Conservation (phyloP, 2,329 filamentous ascomycete genomes). For the Thermothelomyces thermophilus region DNA sequence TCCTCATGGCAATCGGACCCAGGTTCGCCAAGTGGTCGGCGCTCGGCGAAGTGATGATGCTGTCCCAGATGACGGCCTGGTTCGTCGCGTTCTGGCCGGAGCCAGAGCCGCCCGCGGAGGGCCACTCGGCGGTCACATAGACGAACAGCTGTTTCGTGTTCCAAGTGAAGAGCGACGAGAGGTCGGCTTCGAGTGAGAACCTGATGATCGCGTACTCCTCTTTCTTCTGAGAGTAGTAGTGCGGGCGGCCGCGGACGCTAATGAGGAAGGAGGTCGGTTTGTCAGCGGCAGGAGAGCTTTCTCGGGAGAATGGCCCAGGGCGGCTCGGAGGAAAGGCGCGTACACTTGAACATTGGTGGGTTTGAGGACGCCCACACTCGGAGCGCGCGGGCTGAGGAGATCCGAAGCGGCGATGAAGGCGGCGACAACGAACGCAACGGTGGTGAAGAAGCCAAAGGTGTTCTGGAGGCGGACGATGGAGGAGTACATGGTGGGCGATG, state of each 20-base stretch:
- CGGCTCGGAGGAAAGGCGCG: conserved; percentile 22
- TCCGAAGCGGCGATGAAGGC: conserved; percentile 76
- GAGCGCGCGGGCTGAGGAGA: conserved; percentile 61
- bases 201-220: conserved; percentile 94
- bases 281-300: conserved; percentile 5
- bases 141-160: conserved; percentile 99
- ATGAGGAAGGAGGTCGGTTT: conserved; percentile 7
- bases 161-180: conserved; percentile 89
- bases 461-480: conserved; percentile 79
- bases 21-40: conserved; percentile 57
- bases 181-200: conserved; percentile 88
- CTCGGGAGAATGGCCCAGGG: background rate
- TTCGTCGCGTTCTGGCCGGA: conserved; percentile 40
- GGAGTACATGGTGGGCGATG: conserved; percentile 66
- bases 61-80: conserved; percentile 91
- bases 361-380: conserved; percentile 52
- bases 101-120: conserved; percentile 29
- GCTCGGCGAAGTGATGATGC: conserved; percentile 73
- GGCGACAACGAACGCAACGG: conserved; percentile 76
- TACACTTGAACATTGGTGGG: conserved; percentile 83
- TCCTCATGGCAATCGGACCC: conserved; percentile 54
- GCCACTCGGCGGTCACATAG: conserved; percentile 81
- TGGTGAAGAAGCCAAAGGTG: conserved; percentile 97
- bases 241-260: conserved; percentile 83
- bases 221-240: conserved; percentile 88